Base-by-base conservation (phyloP, 2,329 filamentous ascomycete genomes). In the Penicillium italicum region DNA sequence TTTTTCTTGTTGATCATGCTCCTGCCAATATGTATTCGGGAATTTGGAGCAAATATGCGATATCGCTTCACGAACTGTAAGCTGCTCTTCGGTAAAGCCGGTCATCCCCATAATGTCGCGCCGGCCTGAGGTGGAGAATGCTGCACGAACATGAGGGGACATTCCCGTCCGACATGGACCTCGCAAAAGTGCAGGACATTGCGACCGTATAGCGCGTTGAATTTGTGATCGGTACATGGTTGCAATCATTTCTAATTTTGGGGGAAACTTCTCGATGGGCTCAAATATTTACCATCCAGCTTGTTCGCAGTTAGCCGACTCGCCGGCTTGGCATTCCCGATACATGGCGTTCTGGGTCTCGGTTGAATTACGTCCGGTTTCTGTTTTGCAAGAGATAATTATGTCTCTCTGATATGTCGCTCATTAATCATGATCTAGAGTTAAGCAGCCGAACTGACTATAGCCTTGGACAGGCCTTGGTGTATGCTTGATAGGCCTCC, bases 1-100 rank as follows among this genome's bases (percentile, higher is more conserved):
- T 56, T 83, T 78, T 60, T 85, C 86, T 5, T 79, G 80, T 60
- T 89, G 82, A 68, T 94, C 90, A 60, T 79, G 86, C 50, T 88
- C 82, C 63, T 85, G 85, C 89, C 89, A 93, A 73, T 92, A 93
- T 11, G 67, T 70, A 63, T 90, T 86, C 16, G 88, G 83, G 59
- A 90, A 93, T 10, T 83, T 78, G 1, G 84, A 77, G 70, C 89
- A 92, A 26, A 92, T 79, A 24, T 87, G 84, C 3, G 77, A 74
- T 20, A 92, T 80, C 0, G 88, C 85, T 57, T 91, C 86, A 34
- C 88, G 82, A 4, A 93, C 89, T 50, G 82, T 84, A 43, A 91
- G 67, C 65, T 93, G 88, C 46, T 85, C 86, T 42, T 89, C 84
- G 0, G 84, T 86, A 74, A 93, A 91, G 26, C 86, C 84, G 1